A percentile compares a stretch with the other conserved stretches of the same genome.
phyloP scores from a whole-genome alignment of 805 yeast species.

The Cyberlindnera japonica region DNA sequence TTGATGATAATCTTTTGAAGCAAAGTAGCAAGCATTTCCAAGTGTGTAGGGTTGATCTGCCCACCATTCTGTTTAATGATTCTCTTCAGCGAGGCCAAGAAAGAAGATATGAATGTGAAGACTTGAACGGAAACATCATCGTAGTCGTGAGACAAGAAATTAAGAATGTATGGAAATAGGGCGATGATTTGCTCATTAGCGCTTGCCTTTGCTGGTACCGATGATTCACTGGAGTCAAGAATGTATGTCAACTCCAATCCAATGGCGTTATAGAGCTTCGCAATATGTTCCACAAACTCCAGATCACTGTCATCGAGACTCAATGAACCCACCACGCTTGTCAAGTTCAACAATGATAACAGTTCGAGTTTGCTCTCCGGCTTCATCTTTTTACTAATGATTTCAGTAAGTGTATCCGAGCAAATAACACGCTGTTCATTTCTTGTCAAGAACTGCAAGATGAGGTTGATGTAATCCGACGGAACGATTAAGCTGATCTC shows the following conservation, averaged over 20 bases:
- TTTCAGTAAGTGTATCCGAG: conserved; percentile 52
- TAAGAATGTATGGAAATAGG: conserved; percentile 68
- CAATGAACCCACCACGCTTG: conserved; percentile 44
- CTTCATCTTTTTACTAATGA: conserved; percentile 74
- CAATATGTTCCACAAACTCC: conserved; percentile 72
- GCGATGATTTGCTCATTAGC: conserved; percentile 51
- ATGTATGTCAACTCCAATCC: conserved; percentile 74
- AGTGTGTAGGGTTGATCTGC: conserved; percentile 34
- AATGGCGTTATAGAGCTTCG: conserved; percentile 68
- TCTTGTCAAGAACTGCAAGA: conserved; percentile 64
- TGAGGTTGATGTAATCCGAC: conserved; percentile 25
- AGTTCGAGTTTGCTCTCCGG: conserved; percentile 62
- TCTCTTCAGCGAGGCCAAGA: conserved; percentile 66
- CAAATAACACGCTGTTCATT: conserved; percentile 16
- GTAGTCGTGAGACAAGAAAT: conserved; percentile 72
- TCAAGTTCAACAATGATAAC: conserved; percentile 62
- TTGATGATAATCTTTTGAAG: conserved; percentile 70
- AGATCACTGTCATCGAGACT: conserved; percentile 44
- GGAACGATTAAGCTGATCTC: conserved; percentile 25
- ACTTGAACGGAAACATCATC: conserved; percentile 87
- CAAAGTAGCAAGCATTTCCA: conserved; percentile 57
- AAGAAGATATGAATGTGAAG: conserved; percentile 75
- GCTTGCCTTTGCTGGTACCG: conserved; percentile 33
- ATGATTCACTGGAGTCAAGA: conserved; percentile 50
- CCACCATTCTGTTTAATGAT: conserved; percentile 38